Conservation (phyloP, 169 alveolate species). For the Cryptosporidium muris region DNA sequence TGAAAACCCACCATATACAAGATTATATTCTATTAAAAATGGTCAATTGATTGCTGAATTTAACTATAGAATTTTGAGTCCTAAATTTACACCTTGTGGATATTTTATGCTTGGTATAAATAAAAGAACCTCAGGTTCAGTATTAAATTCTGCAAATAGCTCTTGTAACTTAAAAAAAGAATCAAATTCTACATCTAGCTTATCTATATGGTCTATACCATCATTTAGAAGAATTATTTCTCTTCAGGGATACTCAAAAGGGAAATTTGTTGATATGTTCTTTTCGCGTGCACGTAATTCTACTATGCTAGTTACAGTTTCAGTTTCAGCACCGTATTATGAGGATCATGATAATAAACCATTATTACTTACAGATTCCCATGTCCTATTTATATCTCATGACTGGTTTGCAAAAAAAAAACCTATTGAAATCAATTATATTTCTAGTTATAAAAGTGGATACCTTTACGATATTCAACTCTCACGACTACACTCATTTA, state of each 20-base stretch:
- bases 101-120: conserved; percentile 11
- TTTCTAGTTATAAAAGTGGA: too few species aligned
- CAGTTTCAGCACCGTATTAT: too few species aligned
- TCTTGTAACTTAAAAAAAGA: neutral
- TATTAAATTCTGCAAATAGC: too few species aligned
- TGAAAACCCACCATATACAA: conserved; percentile 22
- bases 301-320: neutral
- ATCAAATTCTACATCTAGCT: neutral
- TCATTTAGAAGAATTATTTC: conserved; percentile 2
- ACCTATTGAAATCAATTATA: too few species aligned
- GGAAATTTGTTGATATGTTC: conserved; percentile 8
- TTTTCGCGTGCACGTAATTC: conserved; percentile 31
- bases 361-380: too few species aligned
- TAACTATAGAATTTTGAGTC: conserved; percentile 33
- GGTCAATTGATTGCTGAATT: conserved; percentile 8
- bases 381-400: too few species aligned
- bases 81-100: conserved; percentile 41
- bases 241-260: neutral
- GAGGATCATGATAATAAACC: too few species aligned
- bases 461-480: too few species aligned
- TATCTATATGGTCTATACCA: conserved; percentile 33
- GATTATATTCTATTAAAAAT: conserved; percentile 12
- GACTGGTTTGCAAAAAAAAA: too few species aligned
- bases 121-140: neutral
- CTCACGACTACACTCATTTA: too few species aligned